Percentiles rank a stretch among this genome's conserved stretches.
These are phyloP conservation scores for Fusarium setosum DNA, from an alignment of 2,329 filamentous ascomycete genomes.

Conservation along the genomic window DNA sequence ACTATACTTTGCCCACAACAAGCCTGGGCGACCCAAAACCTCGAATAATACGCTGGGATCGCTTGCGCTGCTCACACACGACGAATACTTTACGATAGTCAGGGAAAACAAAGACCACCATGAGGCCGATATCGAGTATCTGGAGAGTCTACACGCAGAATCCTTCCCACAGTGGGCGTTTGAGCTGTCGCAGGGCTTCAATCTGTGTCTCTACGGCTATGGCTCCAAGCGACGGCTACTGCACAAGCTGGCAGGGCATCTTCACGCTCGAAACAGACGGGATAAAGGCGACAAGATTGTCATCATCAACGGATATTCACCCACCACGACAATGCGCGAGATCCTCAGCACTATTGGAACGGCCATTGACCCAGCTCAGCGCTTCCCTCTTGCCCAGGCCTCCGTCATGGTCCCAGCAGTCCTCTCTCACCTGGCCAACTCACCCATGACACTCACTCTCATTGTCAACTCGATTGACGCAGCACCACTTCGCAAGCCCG, in stretches of 20 bases:
- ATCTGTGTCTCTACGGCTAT: constrained; percentile 90
- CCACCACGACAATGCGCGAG: constrained; percentile 74
- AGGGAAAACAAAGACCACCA: constrained; percentile 76
- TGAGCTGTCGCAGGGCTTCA: constrained; percentile 88
- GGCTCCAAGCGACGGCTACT: constrained; percentile 87
- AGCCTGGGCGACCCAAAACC: constrained; percentile 82
- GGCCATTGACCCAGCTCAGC: constrained; percentile 65
- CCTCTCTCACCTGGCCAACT: constrained; percentile 65
- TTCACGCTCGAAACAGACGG: constrained; percentile 53
- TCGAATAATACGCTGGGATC: constrained; percentile 86
- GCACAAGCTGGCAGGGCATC: constrained; percentile 79
- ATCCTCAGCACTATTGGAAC: constrained; percentile 75
- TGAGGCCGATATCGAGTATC: constrained; percentile 73
- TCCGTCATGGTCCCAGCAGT: constrained; percentile 76
- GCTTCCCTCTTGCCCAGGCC: constrained; percentile 70
- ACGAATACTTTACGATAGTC: constrained; percentile 84
- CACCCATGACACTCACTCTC: constrained; percentile 66
- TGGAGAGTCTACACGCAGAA: constrained; percentile 80
- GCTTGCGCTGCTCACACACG: constrained; percentile 83
- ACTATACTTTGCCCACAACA: constrained; percentile 93
- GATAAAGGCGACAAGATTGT: constrained; percentile 68
- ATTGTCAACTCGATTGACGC: constrained; percentile 91
- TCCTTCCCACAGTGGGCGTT: constrained; percentile 94
- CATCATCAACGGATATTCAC: constrained; percentile 86
- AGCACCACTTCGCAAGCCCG: constrained; percentile 75